A percentile compares a stretch with the other conserved stretches of the same genome.
These are phyloP conservation scores for Russula griseocarnosa DNA, from an alignment of 768 basidiomycete genomes.

Conservation along the genomic window DNA sequence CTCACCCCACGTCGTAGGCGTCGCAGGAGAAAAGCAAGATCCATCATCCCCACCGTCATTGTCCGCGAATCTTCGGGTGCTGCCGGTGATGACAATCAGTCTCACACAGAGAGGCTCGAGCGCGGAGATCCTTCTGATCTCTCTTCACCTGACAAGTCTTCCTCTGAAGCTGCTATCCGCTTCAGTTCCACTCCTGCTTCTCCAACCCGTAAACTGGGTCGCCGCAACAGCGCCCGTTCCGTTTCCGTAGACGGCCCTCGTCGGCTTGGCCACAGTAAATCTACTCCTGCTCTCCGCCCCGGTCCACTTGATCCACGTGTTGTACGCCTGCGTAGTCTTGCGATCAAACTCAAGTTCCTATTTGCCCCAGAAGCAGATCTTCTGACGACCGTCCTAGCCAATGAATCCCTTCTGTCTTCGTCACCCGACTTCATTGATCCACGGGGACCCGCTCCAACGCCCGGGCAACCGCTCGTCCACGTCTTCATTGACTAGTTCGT, in stretches of 20 bases:
- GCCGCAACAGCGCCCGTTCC: constrained; percentile 25
- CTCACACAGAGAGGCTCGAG: constrained; percentile 24
- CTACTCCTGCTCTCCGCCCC: constrained; percentile 44
- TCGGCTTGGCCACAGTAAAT: constrained; percentile 43
- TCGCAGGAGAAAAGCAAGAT: constrained; percentile 34
- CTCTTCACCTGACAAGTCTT: constrained; percentile 32
- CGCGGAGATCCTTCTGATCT: constrained; percentile 31
- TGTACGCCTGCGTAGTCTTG: constrained; percentile 50
- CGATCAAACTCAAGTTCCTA: constrained; percentile 50
- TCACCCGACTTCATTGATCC: constrained; percentile 37
- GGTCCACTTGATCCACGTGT: constrained; percentile 46
- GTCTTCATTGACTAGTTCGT: constrained; percentile 60
- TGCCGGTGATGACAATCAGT: constrained; percentile 17
- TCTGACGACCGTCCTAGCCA: constrained; percentile 34
- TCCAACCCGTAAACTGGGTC: constrained; percentile 8
- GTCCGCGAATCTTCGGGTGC: constrained; percentile 14
- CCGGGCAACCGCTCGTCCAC: constrained; percentile 37
- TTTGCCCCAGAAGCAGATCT: constrained; percentile 50
- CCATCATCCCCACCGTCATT: constrained; percentile 17
- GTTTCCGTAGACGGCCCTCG: constrained; percentile 30
- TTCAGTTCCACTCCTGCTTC: constrained; percentile 34
- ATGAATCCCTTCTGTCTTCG: constrained; percentile 30
- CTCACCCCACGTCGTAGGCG: constrained; percentile 35
- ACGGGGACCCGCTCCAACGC: constrained; percentile 36
- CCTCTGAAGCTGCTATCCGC: constrained; percentile 30